These are phyloP conservation scores for Stagonosporopsis chrysanthemi DNA, from an alignment of 2,329 filamentous ascomycete genomes.

Conservation along the genomic window DNA sequence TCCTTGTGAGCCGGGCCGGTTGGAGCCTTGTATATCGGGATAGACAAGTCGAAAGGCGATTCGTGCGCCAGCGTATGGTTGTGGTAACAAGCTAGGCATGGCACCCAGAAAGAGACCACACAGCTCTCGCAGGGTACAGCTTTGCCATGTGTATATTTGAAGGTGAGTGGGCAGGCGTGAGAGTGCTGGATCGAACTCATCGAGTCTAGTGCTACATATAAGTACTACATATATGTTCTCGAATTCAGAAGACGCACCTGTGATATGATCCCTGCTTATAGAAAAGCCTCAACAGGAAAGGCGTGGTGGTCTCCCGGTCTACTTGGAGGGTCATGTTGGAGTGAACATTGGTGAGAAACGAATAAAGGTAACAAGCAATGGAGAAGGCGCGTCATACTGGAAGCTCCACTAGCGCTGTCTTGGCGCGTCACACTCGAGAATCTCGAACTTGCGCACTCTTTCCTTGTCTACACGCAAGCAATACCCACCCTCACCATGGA, in stretches of 20 bases:
- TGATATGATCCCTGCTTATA: slow-evolving; percentile 79
- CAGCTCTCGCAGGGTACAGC: slow-evolving; percentile 82
- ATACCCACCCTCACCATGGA: slow-evolving; percentile 69
- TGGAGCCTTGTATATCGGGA: slow-evolving; percentile 69
- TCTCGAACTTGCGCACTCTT: slow-evolving; percentile 4
- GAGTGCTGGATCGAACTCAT: slow-evolving; percentile 68
- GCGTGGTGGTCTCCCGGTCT: slow-evolving; percentile 75
- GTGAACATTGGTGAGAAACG: neutral
- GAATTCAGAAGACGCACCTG: slow-evolving; percentile 56
- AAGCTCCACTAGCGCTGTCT: slow-evolving; percentile 32
- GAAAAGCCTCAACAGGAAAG: slow-evolving; percentile 86
- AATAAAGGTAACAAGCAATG: neutral
- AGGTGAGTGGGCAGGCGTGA: slow-evolving; percentile 70
- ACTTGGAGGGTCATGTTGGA: slow-evolving; percentile 52
- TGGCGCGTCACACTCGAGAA: slow-evolving; percentile 9
- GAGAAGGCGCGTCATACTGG: slow-evolving; percentile 12
- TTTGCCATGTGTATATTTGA: slow-evolving; percentile 85
- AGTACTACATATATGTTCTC: neutral
- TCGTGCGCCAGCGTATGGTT: slow-evolving; percentile 79
- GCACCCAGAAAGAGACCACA: slow-evolving; percentile 76
- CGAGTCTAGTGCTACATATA: slow-evolving; percentile 59
- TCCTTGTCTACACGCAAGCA: neutral
- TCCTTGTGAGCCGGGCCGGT: slow-evolving; percentile 55
- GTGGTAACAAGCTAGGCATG: slow-evolving; percentile 73
- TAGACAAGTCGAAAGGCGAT: slow-evolving; percentile 89